Percentiles rank a stretch among this genome's conserved stretches.
phyloP scores from a whole-genome alignment of 306 rosid genomes.

The Quercus gilva region DNA sequence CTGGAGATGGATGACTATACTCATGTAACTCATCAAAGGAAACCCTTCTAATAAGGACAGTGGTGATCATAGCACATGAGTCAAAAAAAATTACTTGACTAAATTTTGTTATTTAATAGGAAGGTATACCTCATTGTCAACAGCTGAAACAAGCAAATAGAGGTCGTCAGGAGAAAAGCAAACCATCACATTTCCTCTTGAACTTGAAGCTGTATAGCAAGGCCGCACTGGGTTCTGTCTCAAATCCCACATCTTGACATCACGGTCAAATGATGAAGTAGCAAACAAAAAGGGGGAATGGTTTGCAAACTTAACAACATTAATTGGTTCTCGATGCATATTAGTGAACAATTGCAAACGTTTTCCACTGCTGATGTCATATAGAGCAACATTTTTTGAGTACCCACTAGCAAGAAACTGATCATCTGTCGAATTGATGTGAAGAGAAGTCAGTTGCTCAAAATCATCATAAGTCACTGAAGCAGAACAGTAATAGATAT shows the following conservation, averaged over 20 bases:
- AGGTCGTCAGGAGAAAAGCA: conserved; percentile 95
- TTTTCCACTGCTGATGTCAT: conserved; percentile 69
- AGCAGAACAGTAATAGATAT: conserved; percentile 36
- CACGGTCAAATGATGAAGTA: conserved; percentile 80
- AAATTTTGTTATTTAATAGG: neutral
- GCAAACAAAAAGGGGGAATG: conserved; percentile 79
- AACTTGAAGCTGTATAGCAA: conserved; percentile 74
- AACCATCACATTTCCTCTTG: conserved; percentile 84
- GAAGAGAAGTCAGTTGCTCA: conserved; percentile 85
- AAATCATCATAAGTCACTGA: conserved; percentile 62
- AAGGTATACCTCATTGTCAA: conserved; percentile 71
- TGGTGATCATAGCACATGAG: neutral
- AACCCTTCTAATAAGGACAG: neutral
- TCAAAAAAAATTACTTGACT: conserved; percentile 5
- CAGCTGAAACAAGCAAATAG: conserved; percentile 76
- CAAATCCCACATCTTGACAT: conserved; percentile 89
- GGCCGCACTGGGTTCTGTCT: conserved; percentile 73
- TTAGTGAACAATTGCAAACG: conserved; percentile 66
- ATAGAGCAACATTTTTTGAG: conserved; percentile 77
- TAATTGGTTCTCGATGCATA: conserved; percentile 79
- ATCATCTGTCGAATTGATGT: conserved; percentile 70
- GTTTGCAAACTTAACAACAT: conserved; percentile 78
- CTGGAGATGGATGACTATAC: neutral
- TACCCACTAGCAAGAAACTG: conserved; percentile 83
- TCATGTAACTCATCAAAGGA: neutral